These are phyloP conservation scores for Taphrina sp. DNA, from an alignment of 1,139 yeast species.

Conservation along the genomic window DNA sequence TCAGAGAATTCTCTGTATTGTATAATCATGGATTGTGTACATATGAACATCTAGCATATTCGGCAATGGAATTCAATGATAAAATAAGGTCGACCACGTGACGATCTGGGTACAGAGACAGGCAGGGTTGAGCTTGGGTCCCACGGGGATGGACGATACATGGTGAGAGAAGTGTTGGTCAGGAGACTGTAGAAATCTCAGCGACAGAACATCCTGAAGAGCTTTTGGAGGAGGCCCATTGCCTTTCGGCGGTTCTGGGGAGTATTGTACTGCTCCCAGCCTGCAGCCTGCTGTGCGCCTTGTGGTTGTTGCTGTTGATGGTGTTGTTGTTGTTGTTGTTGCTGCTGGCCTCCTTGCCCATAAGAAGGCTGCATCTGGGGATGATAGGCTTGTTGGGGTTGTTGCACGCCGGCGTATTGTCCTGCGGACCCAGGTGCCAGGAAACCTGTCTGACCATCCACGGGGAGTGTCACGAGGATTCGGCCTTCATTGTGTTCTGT, in stretches of 20 bases:
- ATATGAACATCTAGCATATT: no score
- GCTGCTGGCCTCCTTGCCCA: conserved; percentile 40
- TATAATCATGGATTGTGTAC: no score
- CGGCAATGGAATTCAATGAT: no score
- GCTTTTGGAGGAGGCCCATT: conserved; percentile 14
- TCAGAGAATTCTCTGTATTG: no score
- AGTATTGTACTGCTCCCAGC: conserved; percentile 20
- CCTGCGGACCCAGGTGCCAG: conserved; percentile 27
- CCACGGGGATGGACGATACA: no score
- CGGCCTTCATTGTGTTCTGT: conserved; percentile 80
- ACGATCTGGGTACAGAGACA: no score
- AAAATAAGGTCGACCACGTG: no score
- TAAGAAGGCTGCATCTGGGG: conserved; percentile 38
- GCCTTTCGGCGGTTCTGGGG: conserved; percentile 24
- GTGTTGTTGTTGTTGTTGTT: conserved; percentile 39
- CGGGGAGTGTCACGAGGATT: conserved; percentile 61
- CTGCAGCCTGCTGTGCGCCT: conserved; percentile 36
- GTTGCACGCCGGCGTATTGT: conserved; percentile 14
- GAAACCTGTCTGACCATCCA: conserved; percentile 19
- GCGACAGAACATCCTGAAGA: conserved; percentile 18
- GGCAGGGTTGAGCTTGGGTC: no score
- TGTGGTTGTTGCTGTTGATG: conserved; percentile 41
- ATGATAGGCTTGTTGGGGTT: conserved; percentile 36
- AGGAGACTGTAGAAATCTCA: no score
- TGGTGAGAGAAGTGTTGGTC: no score